These are phyloP conservation scores for Clitocybe nebularis DNA, from an alignment of 1,284 basidiomycete species.

Conservation along the genomic window DNA sequence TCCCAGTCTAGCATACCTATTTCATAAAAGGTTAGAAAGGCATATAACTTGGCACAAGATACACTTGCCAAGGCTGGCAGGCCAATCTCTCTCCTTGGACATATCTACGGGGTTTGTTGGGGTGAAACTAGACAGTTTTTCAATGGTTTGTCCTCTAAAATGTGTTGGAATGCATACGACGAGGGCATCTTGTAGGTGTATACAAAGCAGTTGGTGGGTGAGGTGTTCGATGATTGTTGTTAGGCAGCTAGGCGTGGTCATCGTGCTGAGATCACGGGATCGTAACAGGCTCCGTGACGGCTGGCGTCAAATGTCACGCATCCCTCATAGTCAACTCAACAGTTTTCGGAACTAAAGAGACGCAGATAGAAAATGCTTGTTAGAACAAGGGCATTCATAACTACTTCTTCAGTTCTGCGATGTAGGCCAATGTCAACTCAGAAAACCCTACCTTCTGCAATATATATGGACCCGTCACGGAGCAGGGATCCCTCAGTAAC, in stretches of 20 bases:
- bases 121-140: conserved; percentile 47
- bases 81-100: conserved; percentile 68
- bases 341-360: too few relatives aligned
- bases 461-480: conserved; percentile 32
- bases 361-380: not conserved
- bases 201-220: too few relatives aligned
- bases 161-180: conserved; percentile 22
- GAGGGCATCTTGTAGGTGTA: conserved; percentile 32
- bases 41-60: conserved; percentile 4
- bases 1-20: conserved; percentile 78
- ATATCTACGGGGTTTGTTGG: conserved; percentile 49
- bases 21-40: conserved; percentile 3
- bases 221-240: not conserved
- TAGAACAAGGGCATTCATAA: not conserved
- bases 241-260: not conserved
- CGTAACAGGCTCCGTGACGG: too few relatives aligned
- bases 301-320: too few relatives aligned
- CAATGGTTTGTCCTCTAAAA: not conserved
- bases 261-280: too few relatives aligned
- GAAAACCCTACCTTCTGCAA: conserved; percentile 19
- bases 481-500: conserved; percentile 34
- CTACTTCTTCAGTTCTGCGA: not conserved
- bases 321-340: too few relatives aligned
- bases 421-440: too few relatives aligned
- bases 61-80: conserved; percentile 53